A percentile compares a stretch with the other conserved stretches of the same genome.
Conservation (phyloP, 371 early-diverging fungal genomes). For the Rhizopus delemar region DNA sequence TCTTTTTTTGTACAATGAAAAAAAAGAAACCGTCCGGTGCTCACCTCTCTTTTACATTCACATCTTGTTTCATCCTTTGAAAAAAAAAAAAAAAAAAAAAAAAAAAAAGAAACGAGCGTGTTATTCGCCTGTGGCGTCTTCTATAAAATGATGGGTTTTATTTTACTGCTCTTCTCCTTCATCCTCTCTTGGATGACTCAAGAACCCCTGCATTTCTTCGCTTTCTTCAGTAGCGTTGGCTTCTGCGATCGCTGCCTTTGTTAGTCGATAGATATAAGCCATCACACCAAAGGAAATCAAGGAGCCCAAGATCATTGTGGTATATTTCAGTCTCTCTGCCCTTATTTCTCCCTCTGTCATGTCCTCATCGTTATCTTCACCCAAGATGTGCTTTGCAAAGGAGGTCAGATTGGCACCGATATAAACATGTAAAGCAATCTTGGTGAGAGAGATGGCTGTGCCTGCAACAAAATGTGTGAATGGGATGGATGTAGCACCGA, state of each 20-base stretch:
- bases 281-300: slow-evolving; percentile 58
- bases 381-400: slow-evolving; percentile 50
- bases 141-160: too few relatives aligned
- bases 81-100: too few relatives aligned
- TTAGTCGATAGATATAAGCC: slow-evolving; percentile 58
- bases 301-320: slow-evolving; percentile 44
- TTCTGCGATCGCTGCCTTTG: slow-evolving; percentile 53
- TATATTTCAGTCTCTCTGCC: slow-evolving; percentile 35
- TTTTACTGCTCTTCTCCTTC: not conserved
- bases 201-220: slow-evolving; percentile 8
- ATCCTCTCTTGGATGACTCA: not conserved
- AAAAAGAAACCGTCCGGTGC: too few relatives aligned
- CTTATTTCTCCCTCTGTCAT: slow-evolving; percentile 34
- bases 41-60: too few relatives aligned
- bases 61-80: too few relatives aligned
- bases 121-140: too few relatives aligned
- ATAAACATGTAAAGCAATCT: slow-evolving; percentile 69
- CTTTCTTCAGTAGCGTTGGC: slow-evolving; percentile 16
- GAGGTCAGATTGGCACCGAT: slow-evolving; percentile 72
- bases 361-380: slow-evolving; percentile 45
- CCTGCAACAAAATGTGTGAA: slow-evolving; percentile 57
- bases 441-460: slow-evolving; percentile 66
- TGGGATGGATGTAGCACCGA: slow-evolving; percentile 66
- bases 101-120: too few relatives aligned
- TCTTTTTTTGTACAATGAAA: too few relatives aligned